Conservation (phyloP, 306 rosid genomes). For the Abrus pulchellus region DNA sequence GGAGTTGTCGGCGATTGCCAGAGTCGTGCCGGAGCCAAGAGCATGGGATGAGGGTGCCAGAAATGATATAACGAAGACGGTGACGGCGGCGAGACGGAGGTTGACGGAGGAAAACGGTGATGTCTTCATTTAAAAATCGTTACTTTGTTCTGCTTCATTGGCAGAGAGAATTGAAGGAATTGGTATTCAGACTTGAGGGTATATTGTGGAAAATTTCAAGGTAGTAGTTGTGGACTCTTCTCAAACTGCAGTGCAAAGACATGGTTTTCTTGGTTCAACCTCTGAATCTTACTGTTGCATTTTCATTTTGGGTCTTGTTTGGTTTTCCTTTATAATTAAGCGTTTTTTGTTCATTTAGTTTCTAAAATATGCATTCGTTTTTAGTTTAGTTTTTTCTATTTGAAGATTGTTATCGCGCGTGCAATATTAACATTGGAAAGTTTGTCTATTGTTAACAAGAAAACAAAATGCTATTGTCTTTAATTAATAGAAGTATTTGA, state of each 20-base stretch:
- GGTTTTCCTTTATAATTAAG: neutral
- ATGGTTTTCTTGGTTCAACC: neutral
- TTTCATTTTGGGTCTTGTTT: neutral
- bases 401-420: neutral
- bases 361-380: neutral
- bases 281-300: neutral
- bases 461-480: neutral
- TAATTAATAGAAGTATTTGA: neutral
- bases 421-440: neutral
- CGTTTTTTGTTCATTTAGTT: neutral
- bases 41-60: constrained; percentile 49
- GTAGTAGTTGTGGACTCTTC: constrained; percentile 39
- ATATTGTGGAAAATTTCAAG: constrained; percentile 9
- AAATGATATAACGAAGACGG: constrained; percentile 32
- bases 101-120: constrained; percentile 44
- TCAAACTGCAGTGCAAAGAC: neutral
- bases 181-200: too few relatives aligned
- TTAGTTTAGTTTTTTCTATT: neutral
- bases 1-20: constrained; percentile 65
- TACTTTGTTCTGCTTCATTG: constrained; percentile 63
- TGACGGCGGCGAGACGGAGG: constrained; percentile 14
- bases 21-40: constrained; percentile 81
- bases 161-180: constrained; percentile 33
- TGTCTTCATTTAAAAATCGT: constrained; percentile 68
- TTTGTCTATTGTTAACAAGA: neutral